Evolutionary conservation across 2,329 filamentous ascomycete species (phyloP).

Genomic region (Nigrospora osmanthi): DNA sequence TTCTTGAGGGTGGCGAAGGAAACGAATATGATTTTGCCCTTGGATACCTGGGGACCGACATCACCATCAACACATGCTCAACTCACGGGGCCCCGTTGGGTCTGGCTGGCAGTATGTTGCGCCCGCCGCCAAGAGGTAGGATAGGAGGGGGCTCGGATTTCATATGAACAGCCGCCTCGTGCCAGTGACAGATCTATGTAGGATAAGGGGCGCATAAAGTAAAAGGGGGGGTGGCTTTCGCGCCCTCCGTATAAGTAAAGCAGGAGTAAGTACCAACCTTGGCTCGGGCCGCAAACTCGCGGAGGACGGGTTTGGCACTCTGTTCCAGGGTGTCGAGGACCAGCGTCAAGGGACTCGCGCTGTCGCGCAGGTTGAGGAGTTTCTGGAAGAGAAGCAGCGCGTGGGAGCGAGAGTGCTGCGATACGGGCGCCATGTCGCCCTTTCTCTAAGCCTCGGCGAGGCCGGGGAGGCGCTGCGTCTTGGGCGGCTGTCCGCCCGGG

Average conservation of each 20-base stretch:
- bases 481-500: too few species aligned
- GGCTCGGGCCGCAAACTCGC: slow-evolving; percentile 68
- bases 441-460: too few species aligned
- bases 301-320: slow-evolving; percentile 59
- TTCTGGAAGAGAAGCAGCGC: slow-evolving; percentile 79
- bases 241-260: neutral
- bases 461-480: too few species aligned
- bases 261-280: slow-evolving; percentile 41
- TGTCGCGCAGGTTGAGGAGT: slow-evolving; percentile 69
- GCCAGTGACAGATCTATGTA: too few species aligned
- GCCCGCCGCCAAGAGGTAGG: too few species aligned
- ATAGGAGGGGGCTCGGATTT: too few species aligned
- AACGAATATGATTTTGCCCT: slow-evolving; percentile 65
- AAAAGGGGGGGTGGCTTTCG: neutral
- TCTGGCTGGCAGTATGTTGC: too few species aligned
- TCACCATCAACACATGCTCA: too few species aligned
- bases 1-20: slow-evolving; percentile 68
- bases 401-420: slow-evolving; percentile 71
- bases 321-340: slow-evolving; percentile 82
- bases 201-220: too few species aligned
- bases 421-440: slow-evolving; percentile 42
- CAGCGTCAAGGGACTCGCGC: slow-evolving; percentile 78
- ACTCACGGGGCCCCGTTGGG: too few species aligned
- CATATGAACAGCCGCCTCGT: too few species aligned
- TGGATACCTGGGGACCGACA: slow-evolving; percentile 39